Evolutionary conservation across 148 eudicot genomes (phyloP).

Genomic region (Diospyros lotus): DNA sequence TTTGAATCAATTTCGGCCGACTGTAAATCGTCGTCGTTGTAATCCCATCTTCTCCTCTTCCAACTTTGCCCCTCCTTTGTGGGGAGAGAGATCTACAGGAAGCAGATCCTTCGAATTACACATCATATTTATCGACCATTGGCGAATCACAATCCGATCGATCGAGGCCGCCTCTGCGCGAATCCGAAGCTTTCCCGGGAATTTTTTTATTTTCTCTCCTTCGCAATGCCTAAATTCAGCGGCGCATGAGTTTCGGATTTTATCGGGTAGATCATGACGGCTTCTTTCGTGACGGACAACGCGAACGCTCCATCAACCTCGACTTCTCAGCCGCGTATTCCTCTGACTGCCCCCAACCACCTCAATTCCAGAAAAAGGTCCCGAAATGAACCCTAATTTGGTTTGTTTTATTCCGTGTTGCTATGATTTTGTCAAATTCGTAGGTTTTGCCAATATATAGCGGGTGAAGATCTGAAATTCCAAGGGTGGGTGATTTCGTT

Average conservation of each 20-base stretch:
- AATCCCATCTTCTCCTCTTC: too few species aligned
- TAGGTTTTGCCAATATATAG: constrained; percentile 3
- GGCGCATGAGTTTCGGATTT: constrained; percentile 13
- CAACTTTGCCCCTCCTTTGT: too few species aligned
- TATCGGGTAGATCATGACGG: constrained; percentile 33
- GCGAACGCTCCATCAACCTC: constrained; percentile 43
- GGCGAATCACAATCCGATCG: background rate
- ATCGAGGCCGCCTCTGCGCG: background rate
- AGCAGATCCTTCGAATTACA: too few species aligned
- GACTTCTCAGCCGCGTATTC: constrained; percentile 26
- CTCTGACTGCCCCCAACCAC: constrained; percentile 11
- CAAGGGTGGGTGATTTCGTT: background rate
- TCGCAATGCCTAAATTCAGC: constrained; percentile 2
- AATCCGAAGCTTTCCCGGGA: background rate
- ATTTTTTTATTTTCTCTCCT: background rate
- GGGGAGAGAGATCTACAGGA: too few species aligned
- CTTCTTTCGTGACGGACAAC: constrained; percentile 51
- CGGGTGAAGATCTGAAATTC: constrained; percentile 26
- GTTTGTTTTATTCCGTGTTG: background rate
- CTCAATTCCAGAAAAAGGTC: constrained; percentile 27
- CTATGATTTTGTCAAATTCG: background rate
- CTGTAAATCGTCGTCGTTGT: too few species aligned
- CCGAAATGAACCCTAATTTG: constrained; percentile 8
- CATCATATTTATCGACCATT: background rate
- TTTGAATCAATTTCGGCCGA: too few species aligned